A percentile compares a stretch with the other conserved stretches of the same genome.
phyloP scores from a whole-genome alignment of 2,329 filamentous ascomycete genomes.

The Sporothrix humicola region DNA sequence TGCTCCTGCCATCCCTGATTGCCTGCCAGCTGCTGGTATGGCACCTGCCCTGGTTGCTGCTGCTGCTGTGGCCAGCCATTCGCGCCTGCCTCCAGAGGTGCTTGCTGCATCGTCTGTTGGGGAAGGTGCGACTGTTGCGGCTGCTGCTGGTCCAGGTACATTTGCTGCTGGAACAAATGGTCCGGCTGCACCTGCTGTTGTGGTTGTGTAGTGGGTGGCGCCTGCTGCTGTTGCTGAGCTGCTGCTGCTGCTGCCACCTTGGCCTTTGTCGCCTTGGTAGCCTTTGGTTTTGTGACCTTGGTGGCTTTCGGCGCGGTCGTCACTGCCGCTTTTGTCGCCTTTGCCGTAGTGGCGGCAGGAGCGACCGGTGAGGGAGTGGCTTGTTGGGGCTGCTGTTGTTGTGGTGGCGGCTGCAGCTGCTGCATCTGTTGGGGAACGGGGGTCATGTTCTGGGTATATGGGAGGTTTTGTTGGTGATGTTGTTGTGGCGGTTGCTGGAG shows the following conservation, averaged over 20 bases:
- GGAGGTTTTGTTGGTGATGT: constrained; percentile 21
- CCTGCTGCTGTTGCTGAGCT: neutral
- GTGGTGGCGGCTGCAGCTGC: constrained; percentile 18
- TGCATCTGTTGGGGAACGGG: constrained; percentile 22
- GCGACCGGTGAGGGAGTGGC: neutral
- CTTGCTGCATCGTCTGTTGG: constrained; percentile 1
- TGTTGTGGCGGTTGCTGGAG: constrained; percentile 1
- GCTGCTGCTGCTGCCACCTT: constrained; percentile 13
- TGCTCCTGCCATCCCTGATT: neutral
- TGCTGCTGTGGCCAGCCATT: constrained; percentile 27
- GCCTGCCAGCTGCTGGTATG: constrained; percentile 17
- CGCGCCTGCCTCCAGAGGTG: neutral
- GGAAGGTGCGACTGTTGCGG: neutral
- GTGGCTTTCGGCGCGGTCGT: constrained; percentile 16
- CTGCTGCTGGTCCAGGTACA: constrained; percentile 29
- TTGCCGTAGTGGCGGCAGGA: neutral
- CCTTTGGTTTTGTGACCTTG: constrained; percentile 30
- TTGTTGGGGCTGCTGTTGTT: constrained; percentile 13
- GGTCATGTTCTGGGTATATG: constrained; percentile 11
- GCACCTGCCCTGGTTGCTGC: neutral
- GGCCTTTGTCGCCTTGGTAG: constrained; percentile 21
- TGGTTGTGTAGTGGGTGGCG: neutral
- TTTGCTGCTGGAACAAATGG: constrained; percentile 30
- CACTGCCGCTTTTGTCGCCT: neutral
- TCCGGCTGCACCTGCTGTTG: constrained; percentile 24